Base-by-base conservation (phyloP, 139 green algal species). In the Chlorella vulgaris region DNA sequence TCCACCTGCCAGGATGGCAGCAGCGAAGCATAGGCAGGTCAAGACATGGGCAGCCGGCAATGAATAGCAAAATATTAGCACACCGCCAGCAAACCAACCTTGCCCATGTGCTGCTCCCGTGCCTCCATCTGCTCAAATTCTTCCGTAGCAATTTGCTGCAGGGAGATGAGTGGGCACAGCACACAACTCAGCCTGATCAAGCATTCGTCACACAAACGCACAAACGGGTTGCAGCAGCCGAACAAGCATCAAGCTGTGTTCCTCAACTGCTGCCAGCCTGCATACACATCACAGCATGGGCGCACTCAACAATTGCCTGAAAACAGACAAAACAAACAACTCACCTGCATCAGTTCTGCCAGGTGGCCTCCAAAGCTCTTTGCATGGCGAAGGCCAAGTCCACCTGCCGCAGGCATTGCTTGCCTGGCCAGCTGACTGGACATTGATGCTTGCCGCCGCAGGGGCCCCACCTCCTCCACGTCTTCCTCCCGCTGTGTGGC, bases 81-180 rank as follows among this genome's bases (percentile, higher is more conserved):
- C n/a, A n/a, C n/a, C n/a, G n/a, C n/a, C n/a, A n/a, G n/a, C n/a
- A n/a, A n/a, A n/a, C n/a, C n/a, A n/a, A n/a, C n/a, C n/a, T n/a
- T n/a, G n/a, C n/a, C n/a, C n/a, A n/a, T n/a, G n/a, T n/a, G n/a
- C n/a, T n/a, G n/a, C n/a, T n/a, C n/a, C n/a, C 73, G 24, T 10
- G 31, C 53, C 10, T 58, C 66, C 42, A 83, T 31, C 66, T 60
- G 66, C 42, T 84, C 62, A 76, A 74, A 63, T 65, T 74, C 69
- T 47, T 73, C 40, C 60, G 53, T 42, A 0, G 65, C 69, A 31
- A 81, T 77, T 53, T 81, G 40, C 65, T 83, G 80, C 39, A 58
- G 29, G n/a, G 39, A 18, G 47, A 51, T n/a, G 43, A 35, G 15
- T 5, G 35, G 29, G 15, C 47, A 58, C 15, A 58, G 10, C 13